phyloP scores from a whole-genome alignment of 1,284 basidiomycete species.

The Bjerkandera adusta region DNA sequence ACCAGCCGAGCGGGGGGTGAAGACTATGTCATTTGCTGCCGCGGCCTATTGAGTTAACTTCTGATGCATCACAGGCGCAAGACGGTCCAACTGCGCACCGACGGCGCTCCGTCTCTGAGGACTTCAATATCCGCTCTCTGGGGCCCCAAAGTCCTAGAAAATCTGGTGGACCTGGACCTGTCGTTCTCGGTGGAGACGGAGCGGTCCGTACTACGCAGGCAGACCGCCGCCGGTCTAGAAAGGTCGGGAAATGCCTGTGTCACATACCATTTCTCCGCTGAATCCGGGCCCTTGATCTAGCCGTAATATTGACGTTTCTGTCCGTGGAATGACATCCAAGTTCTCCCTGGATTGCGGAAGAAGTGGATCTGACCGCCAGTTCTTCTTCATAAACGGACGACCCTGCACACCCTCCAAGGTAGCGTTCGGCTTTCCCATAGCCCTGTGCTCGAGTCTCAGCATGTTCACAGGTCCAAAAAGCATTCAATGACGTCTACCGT shows the following conservation, averaged over 20 bases:
- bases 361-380: conserved; percentile 83
- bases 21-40: conserved; percentile 18
- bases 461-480: conserved; percentile 67
- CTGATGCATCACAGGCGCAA: conserved; percentile 70
- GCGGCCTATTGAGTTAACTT: background rate
- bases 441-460: conserved; percentile 1
- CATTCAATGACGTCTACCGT: conserved; percentile 88
- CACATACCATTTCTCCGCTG: background rate
- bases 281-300: too few species aligned
- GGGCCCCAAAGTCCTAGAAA: conserved; percentile 79
- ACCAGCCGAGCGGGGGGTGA: conserved; percentile 74
- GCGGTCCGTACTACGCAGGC: conserved; percentile 39
- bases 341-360: conserved; percentile 74
- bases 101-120: conserved; percentile 60
- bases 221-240: conserved; percentile 23
- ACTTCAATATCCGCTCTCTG: conserved; percentile 79
- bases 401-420: conserved; percentile 84
- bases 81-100: conserved; percentile 71
- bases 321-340: conserved; percentile 79
- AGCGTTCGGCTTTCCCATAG: conserved; percentile 14
- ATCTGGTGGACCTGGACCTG: conserved; percentile 74
- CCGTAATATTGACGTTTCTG: conserved; percentile 44
- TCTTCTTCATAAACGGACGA: conserved; percentile 92
- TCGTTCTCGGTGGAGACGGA: conserved; percentile 69
- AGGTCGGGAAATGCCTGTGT: conserved; percentile 24